Conservation (phyloP, 2,329 filamentous ascomycete genomes). For the Aspergillus intermedius region DNA sequence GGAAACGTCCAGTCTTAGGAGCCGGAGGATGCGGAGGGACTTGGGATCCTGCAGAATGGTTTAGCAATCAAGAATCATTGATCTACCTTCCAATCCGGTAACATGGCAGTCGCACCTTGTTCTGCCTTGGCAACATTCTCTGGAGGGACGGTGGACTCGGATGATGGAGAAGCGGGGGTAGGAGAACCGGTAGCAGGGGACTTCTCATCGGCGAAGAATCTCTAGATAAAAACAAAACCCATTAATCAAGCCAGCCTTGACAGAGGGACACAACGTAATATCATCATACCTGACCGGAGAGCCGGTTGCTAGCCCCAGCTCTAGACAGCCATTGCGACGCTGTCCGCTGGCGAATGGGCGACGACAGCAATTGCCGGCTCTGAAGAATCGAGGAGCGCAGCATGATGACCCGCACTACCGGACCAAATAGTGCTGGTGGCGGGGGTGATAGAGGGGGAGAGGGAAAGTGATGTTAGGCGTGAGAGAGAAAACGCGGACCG, state of each 20-base stretch:
- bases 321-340: slow-evolving; percentile 39
- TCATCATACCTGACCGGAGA: slow-evolving; percentile 36
- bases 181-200: slow-evolving; percentile 30
- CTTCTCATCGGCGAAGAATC: slow-evolving; percentile 47
- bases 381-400: slow-evolving; percentile 50
- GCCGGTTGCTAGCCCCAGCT: slow-evolving; percentile 31
- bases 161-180: slow-evolving; percentile 40
- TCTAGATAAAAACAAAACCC: slow-evolving; percentile 23
- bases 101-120: slow-evolving; percentile 19
- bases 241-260: slow-evolving; percentile 21
- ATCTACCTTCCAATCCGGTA: slow-evolving; percentile 3
- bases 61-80: slow-evolving; percentile 23
- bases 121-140: slow-evolving; percentile 42
- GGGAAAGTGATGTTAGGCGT: slow-evolving; percentile 20
- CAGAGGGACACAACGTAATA: slow-evolving; percentile 21
- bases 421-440: slow-evolving; percentile 21
- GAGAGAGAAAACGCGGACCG: slow-evolving; percentile 26
- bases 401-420: slow-evolving; percentile 46
- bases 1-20: slow-evolving; percentile 65
- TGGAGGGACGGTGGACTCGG: slow-evolving; percentile 43
- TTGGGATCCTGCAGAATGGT: slow-evolving; percentile 28
- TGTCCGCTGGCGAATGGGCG: slow-evolving; percentile 30
- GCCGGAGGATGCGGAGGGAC: slow-evolving; percentile 41
- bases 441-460: slow-evolving; percentile 6
- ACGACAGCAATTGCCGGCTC: slow-evolving; percentile 38